Percentiles rank a stretch among this genome's conserved stretches.
Conservation (phyloP, 768 basidiomycete species). For the Suillus decipiens region DNA sequence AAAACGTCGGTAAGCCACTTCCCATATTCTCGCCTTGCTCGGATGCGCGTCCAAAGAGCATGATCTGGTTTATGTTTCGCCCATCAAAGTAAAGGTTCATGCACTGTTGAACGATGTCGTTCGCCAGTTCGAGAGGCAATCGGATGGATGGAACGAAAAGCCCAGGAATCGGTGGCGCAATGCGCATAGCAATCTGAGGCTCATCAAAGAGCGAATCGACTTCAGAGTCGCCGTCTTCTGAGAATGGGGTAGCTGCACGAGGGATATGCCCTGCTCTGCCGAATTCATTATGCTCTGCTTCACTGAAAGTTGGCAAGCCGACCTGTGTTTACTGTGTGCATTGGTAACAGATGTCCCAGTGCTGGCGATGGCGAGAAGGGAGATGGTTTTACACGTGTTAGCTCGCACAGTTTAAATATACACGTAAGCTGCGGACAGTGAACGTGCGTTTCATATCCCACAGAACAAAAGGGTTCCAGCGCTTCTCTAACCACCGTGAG, state of each 20-base stretch:
- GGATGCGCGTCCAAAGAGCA: slow-evolving; percentile 72
- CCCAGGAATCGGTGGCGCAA: slow-evolving; percentile 61
- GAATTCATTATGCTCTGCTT: not conserved
- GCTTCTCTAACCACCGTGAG: not conserved
- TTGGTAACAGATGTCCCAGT: not conserved
- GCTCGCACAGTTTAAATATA: not conserved
- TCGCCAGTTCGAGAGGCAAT: slow-evolving; percentile 53
- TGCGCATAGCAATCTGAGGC: slow-evolving; percentile 31
- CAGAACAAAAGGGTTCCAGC: not conserved
- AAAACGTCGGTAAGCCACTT: slow-evolving; percentile 55
- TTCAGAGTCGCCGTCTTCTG: slow-evolving; percentile 13
- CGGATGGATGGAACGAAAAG: slow-evolving; percentile 57
- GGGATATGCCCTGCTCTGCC: not conserved
- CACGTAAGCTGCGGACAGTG: not conserved
- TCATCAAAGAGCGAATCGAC: slow-evolving; percentile 57
- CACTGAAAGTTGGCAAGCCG: not conserved
- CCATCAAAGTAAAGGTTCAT: slow-evolving; percentile 55
- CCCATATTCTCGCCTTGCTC: slow-evolving; percentile 23
- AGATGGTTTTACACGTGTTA: slow-evolving; percentile 1
- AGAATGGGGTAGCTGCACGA: not conserved
- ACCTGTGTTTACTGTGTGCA: slow-evolving; percentile 18
- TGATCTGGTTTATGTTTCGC: slow-evolving; percentile 69
- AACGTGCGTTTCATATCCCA: not conserved
- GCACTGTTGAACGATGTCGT: slow-evolving; percentile 51
- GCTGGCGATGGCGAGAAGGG: not conserved